Evolutionary conservation across 2,329 filamentous ascomycete genomes (phyloP).

Genomic region (Phyllosticta paracitricarpa): DNA sequence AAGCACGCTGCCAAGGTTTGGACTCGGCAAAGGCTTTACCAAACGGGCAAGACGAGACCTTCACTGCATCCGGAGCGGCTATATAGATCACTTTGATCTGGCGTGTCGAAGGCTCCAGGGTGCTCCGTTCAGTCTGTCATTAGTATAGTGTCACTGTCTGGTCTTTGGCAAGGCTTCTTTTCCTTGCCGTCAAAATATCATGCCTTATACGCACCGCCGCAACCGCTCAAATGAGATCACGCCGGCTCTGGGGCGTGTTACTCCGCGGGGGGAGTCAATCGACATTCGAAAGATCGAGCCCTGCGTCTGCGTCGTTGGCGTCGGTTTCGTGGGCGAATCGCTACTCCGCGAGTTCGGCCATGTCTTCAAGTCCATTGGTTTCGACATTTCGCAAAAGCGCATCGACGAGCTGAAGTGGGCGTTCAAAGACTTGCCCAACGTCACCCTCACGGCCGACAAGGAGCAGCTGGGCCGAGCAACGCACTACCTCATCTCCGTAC

Average conservation of each 20-base stretch:
- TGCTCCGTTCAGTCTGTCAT: neutral
- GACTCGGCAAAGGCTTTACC: neutral
- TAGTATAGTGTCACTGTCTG: neutral
- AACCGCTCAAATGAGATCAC: neutral
- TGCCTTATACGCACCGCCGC: constrained; percentile 6
- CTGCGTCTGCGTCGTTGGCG: constrained; percentile 40
- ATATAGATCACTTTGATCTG: neutral
- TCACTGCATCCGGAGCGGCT: neutral
- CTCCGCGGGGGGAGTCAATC: neutral
- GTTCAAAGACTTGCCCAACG: neutral
- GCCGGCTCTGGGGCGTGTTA: neutral
- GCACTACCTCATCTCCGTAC: constrained; percentile 46
- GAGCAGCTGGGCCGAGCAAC: constrained; percentile 30
- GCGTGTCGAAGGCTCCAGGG: neutral
- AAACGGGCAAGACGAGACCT: neutral
- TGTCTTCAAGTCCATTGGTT: constrained; percentile 35
- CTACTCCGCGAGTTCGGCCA: constrained; percentile 37
- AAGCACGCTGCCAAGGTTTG: neutral
- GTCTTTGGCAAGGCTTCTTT: no score
- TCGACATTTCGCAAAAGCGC: constrained; percentile 13
- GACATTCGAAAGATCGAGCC: neutral
- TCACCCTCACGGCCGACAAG: constrained; percentile 31
- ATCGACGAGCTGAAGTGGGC: constrained; percentile 13
- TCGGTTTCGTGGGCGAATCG: constrained; percentile 45
- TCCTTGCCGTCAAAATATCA: neutral